These are phyloP conservation scores for Candolleomyces eurysporus DNA, from an alignment of 768 basidiomycete genomes.

Conservation along the genomic window DNA sequence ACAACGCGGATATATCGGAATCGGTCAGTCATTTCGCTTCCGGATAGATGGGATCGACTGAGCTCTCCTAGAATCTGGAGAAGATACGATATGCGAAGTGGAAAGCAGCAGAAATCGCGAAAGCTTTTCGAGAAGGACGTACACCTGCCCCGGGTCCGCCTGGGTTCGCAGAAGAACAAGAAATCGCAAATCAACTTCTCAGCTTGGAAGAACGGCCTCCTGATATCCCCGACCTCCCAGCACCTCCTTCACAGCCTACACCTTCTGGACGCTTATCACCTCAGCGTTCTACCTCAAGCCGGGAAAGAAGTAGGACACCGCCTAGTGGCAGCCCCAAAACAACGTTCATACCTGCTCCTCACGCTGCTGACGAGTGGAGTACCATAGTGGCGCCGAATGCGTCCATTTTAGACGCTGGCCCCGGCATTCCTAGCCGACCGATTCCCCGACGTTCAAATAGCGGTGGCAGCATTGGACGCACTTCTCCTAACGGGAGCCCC, in stretches of 20 bases:
- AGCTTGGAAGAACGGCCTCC: slow-evolving; percentile 4
- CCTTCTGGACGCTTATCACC: slow-evolving; percentile 23
- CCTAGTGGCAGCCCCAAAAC: slow-evolving; percentile 8
- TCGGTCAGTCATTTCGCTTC: slow-evolving; percentile 40
- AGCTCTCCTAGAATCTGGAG: slow-evolving; percentile 60
- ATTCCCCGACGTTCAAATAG: slow-evolving; percentile 23
- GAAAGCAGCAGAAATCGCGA: slow-evolving; percentile 95
- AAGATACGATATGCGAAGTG: slow-evolving; percentile 95
- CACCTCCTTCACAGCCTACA: slow-evolving; percentile 10
- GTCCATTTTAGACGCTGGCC: slow-evolving; percentile 13
- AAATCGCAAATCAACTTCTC: slow-evolving; percentile 21
- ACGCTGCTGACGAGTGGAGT: slow-evolving; percentile 60
- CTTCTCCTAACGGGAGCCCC: slow-evolving; percentile 17
- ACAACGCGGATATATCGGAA: slow-evolving; percentile 53
- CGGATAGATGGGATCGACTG: neutral
- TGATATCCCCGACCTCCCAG: slow-evolving; percentile 12
- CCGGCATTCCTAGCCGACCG: neutral
- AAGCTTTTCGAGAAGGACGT: slow-evolving; percentile 91
- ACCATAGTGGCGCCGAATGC: slow-evolving; percentile 63
- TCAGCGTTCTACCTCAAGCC: slow-evolving; percentile 13
- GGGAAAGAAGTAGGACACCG: neutral
- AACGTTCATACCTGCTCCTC: slow-evolving; percentile 12
- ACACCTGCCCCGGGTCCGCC: slow-evolving; percentile 80
- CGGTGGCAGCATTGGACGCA: slow-evolving; percentile 23
- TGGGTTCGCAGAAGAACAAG: slow-evolving; percentile 36